phyloP scores from a whole-genome alignment of 768 basidiomycete species.

The Lentinula sp. region DNA sequence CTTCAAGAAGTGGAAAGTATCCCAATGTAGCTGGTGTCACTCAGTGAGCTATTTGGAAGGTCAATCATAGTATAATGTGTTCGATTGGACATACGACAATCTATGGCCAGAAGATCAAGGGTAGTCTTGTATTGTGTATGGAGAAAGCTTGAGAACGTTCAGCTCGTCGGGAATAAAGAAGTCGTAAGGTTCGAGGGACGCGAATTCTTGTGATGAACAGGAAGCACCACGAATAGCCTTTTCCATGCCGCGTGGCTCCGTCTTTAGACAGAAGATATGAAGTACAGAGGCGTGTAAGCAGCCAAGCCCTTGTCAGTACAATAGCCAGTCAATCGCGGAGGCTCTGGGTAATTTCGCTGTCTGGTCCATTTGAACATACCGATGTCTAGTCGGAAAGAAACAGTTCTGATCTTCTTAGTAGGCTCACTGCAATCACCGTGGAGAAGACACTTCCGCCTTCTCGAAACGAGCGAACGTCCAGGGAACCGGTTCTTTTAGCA shows the following conservation, averaged over 20 bases:
- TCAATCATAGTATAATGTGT: neutral
- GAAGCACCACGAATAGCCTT: neutral
- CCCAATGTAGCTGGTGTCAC: conserved; percentile 10
- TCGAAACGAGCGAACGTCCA: neutral
- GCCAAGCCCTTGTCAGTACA: neutral
- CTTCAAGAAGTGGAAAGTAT: conserved; percentile 37
- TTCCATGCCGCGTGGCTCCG: neutral
- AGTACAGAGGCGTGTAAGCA: neutral
- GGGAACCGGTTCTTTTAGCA: neutral
- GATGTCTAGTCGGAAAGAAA: neutral
- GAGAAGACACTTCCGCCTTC: neutral
- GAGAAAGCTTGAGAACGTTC: neutral
- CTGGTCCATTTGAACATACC: neutral
- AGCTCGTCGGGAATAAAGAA: neutral
- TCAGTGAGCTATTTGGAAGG: neutral
- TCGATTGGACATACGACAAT: neutral
- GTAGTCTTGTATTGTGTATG: neutral
- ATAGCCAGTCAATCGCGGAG: neutral
- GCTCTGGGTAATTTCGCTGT: neutral
- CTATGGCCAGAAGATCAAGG: neutral
- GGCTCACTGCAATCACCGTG: neutral
- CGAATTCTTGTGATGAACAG: neutral
- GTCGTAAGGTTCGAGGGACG: neutral
- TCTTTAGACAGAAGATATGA: neutral
- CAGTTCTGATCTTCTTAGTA: neutral